Evolutionary conservation across 2,329 filamentous ascomycete species (phyloP).

Genomic region (Venturiaceae sp.): DNA sequence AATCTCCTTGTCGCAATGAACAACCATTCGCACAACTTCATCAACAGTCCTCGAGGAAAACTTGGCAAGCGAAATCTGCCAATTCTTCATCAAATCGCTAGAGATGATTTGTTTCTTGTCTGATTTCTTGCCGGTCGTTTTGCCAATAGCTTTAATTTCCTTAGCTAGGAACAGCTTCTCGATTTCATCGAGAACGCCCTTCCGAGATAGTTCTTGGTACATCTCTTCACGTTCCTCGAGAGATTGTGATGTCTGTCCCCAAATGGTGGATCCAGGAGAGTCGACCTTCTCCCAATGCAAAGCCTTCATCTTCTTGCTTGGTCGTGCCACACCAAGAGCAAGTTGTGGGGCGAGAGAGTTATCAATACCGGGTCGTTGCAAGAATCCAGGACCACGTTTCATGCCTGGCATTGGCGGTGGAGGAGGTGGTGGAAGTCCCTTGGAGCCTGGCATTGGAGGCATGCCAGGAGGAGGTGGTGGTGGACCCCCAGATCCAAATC

Average conservation of each 20-base stretch:
- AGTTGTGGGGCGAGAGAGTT: constrained; percentile 44
- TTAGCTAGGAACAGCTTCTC: constrained; percentile 97
- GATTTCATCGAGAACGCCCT: constrained; percentile 93
- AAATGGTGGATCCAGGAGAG: constrained; percentile 80
- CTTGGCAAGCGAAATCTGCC: constrained; percentile 89
- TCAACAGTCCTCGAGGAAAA: constrained; percentile 79
- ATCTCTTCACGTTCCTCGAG: constrained; percentile 87
- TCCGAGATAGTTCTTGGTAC: constrained; percentile 84
- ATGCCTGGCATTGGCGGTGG: constrained; percentile 51
- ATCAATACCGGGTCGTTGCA: constrained; percentile 45
- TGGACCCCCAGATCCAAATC: constrained; percentile 22
- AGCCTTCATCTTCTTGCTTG: constrained; percentile 99
- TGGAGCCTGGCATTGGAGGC: constrained; percentile 20
- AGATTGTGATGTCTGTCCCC: constrained; percentile 76
- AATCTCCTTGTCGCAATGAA: constrained; percentile 86
- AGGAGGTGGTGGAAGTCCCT: constrained; percentile 50
- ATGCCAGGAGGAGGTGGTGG: constrained; percentile 30
- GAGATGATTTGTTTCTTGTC: constrained; percentile 98
- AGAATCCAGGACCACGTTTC: constrained; percentile 56
- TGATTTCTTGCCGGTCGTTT: constrained; percentile 60
- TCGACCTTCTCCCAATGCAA: constrained; percentile 99
- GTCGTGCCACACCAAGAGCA: constrained; percentile 69
- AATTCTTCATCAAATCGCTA: constrained; percentile 77
- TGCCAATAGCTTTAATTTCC: constrained; percentile 81
- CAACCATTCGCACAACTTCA: constrained; percentile 83